Evolutionary conservation across 2,329 filamentous ascomycete species (phyloP).

Genomic region (Sphaerostilbella broomeana): DNA sequence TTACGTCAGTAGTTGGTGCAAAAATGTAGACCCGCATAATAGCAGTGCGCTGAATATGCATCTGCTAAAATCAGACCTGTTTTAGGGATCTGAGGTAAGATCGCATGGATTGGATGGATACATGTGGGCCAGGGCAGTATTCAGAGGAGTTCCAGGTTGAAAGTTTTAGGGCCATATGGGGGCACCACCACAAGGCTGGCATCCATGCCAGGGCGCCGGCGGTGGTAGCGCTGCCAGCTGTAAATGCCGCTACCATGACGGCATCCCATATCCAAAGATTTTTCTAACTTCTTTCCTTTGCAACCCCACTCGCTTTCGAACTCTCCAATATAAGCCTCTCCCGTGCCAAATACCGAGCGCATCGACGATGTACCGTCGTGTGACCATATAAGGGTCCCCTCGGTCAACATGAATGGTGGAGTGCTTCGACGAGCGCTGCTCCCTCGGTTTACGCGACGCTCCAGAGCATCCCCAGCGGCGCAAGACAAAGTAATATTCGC

Average conservation of each 20-base stretch:
- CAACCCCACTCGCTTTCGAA: neutral
- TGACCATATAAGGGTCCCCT: constrained; percentile 18
- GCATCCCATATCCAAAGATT: constrained; percentile 20
- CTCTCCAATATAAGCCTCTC: constrained; percentile 6
- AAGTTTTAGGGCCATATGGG: no score
- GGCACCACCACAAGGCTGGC: no score
- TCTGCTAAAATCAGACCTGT: no score
- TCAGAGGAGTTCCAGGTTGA: no score
- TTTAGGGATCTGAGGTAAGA: no score
- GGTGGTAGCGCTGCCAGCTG: constrained; percentile 13
- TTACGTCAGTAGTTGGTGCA: no score
- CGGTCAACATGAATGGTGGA: constrained; percentile 40
- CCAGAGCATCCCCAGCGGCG: constrained; percentile 15
- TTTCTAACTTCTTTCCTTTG: neutral
- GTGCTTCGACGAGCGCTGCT: constrained; percentile 44
- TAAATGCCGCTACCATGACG: constrained; percentile 31
- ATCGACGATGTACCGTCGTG: constrained; percentile 26
- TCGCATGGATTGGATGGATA: no score
- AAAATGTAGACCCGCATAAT: no score
- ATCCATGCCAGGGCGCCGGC: no score
- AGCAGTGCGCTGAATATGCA: no score
- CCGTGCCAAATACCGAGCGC: constrained; percentile 10
- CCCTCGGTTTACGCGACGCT: constrained; percentile 36
- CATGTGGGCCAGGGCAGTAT: no score
- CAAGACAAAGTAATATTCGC: constrained; percentile 19